Evolutionary conservation across 805 yeast genomes (phyloP), one percentile per base, ranked within the genome.

Genomic region (Suhomyces sp.): DNA sequence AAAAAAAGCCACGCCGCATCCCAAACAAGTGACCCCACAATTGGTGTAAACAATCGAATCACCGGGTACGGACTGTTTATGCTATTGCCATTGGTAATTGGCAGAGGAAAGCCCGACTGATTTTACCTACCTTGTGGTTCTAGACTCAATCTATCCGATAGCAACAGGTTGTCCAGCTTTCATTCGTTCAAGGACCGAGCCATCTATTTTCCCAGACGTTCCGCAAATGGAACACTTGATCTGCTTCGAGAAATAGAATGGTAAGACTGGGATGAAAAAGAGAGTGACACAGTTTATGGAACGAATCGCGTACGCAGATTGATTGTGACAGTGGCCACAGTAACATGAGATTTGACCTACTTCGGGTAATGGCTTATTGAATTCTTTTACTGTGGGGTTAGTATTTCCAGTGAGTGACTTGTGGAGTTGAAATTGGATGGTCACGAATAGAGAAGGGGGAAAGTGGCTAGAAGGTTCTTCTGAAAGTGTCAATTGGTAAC

Each of bases 291-390:
- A 73, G 46, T 77, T 75, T 43, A 68, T 70, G 29, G 77, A 62
- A 42, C 76, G 70, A 7, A 76, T 60, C 0, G 81, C 77, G 34
- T 59, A 54, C 3, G 76, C 83, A 18, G 76, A 62, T 38, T 65
- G 63, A 50, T 79, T 79, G 47, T 77, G 81, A 44, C 85, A 79
- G 40, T 74, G 68, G 13, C 79, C 77, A 48, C 85, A 79, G 40
- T 68, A 70, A 38, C 67, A 60, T 6, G 51, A 33, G n/a, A 62
- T 40, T 33, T 53, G 35, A 10, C 66, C 66, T 3, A 61, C 47
- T 20, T 56, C 64, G 10, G 41, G 35, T 16, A 63, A 38, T 0
- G 60, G 64, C 38, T 55, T 57, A 38, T 62, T 61, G 43, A 57
- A 56, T 21, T 60, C 66, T 43, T 56, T 60, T 50, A 58, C 66